phyloP scores from a whole-genome alignment of 306 rosid species.

The Sicyos baderoa region DNA sequence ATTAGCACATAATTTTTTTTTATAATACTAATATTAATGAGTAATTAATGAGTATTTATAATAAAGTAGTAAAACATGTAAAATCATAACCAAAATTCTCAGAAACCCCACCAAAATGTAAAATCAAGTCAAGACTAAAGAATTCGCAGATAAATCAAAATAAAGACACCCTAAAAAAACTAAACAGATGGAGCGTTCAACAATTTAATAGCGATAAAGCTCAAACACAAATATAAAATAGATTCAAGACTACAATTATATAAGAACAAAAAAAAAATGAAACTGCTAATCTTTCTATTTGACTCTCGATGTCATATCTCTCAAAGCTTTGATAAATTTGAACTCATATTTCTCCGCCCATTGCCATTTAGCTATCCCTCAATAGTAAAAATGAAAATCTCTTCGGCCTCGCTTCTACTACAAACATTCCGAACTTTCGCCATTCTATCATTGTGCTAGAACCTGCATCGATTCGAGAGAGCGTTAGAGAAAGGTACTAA shows the following conservation, averaged over 20 bases:
- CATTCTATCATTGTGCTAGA: conserved; percentile 19
- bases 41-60: too few species aligned
- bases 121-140: conserved; percentile 8
- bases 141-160: conserved; percentile 16
- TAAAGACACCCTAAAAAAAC: not conserved
- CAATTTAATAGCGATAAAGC: not conserved
- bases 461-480: conserved; percentile 19
- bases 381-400: not conserved
- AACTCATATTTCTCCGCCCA: conserved; percentile 6
- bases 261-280: not conserved
- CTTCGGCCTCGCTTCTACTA: not conserved
- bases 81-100: not conserved
- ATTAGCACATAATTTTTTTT: too few species aligned
- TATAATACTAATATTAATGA: too few species aligned
- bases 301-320: conserved; percentile 14
- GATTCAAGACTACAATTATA: conserved; percentile 18
- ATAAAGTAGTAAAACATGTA: too few species aligned
- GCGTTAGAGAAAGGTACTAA: conserved; percentile 30
- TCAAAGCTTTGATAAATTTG: not conserved
- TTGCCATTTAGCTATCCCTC: conserved; percentile 10
- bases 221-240: conserved; percentile 14
- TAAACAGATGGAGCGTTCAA: conserved; percentile 13
- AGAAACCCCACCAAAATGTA: not conserved
- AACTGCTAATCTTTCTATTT: conserved; percentile 17
- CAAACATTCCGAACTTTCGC: conserved; percentile 8